These are phyloP conservation scores for Lycium barbarum DNA, from an alignment of 257 asterid species.

Conservation along the genomic window DNA sequence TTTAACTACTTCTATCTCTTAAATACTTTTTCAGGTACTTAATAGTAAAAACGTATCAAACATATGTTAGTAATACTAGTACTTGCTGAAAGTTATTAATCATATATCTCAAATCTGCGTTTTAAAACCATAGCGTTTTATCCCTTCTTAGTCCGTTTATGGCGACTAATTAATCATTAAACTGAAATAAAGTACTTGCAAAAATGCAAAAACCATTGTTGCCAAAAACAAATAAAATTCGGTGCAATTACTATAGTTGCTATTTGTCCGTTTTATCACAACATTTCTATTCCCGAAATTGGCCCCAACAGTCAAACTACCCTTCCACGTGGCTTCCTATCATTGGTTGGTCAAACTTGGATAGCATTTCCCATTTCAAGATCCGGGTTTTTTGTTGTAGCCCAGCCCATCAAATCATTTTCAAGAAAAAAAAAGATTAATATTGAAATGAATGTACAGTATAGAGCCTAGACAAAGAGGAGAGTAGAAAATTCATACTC, in stretches of 20 bases:
- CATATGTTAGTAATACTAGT: neutral
- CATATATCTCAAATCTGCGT: neutral
- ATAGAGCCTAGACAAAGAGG: neutral
- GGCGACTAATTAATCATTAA: neutral
- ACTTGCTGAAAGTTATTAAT: slow-evolving; percentile 1
- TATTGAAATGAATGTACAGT: neutral
- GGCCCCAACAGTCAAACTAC: slow-evolving; percentile 24
- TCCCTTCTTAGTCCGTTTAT: neutral
- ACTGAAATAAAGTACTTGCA: neutral
- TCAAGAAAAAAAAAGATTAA: neutral
- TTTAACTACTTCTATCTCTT: too few species aligned
- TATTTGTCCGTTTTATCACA: neutral
- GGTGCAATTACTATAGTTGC: neutral
- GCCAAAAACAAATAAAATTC: neutral
- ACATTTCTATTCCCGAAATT: slow-evolving; percentile 16
- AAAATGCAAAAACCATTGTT: neutral
- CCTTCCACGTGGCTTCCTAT: slow-evolving; percentile 25
- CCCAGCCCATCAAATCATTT: neutral
- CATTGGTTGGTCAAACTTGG: slow-evolving; percentile 39
- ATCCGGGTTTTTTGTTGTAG: neutral
- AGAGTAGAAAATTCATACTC: neutral
- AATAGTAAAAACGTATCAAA: too few species aligned
- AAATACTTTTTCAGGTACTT: too few species aligned
- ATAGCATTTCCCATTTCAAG: neutral
- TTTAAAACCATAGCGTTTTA: too few species aligned